Conservation (phyloP, 208 protist genomes). For the Zelonia costaricensis region DNA sequence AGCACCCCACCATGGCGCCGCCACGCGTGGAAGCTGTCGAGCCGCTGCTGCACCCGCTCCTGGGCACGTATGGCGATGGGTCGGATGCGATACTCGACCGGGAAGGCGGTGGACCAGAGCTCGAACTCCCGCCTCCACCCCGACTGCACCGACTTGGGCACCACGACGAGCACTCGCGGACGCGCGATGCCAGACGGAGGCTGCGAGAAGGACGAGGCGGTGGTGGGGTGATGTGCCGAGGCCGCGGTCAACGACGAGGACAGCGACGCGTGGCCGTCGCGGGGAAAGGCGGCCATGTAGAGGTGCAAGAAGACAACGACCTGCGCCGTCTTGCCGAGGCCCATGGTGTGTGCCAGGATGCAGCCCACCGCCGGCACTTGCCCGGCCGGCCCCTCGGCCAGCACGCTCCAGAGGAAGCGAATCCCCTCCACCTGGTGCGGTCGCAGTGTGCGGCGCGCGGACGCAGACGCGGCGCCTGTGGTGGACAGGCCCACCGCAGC, state of each 20-base stretch:
- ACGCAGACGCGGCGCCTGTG: background rate
- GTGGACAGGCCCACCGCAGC: background rate
- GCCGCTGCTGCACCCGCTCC: slow-evolving; percentile 17
- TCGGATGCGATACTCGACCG: slow-evolving; percentile 35
- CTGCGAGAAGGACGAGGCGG: background rate
- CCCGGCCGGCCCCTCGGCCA: slow-evolving; percentile 72
- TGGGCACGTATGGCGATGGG: slow-evolving; percentile 27
- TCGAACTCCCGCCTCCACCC: slow-evolving; percentile 67
- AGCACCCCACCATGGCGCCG: slow-evolving; percentile 61
- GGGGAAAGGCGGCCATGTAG: slow-evolving; percentile 39
- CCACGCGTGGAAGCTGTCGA: slow-evolving; percentile 50
- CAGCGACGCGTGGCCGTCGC: background rate
- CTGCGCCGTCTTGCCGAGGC: slow-evolving; percentile 88
- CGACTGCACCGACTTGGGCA: slow-evolving; percentile 75
- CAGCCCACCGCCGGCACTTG: slow-evolving; percentile 77
- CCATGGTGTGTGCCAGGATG: slow-evolving; percentile 90
- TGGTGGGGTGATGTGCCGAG: background rate
- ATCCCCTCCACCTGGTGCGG: slow-evolving; percentile 83
- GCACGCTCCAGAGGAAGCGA: slow-evolving; percentile 81
- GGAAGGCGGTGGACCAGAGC: slow-evolving; percentile 64
- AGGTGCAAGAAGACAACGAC: slow-evolving; percentile 82
- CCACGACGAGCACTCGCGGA: slow-evolving; percentile 63
- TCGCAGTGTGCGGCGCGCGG: slow-evolving; percentile 32
- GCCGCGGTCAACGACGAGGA: background rate
- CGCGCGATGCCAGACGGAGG: background rate